phyloP scores from a whole-genome alignment of 805 yeast species.

The Wickerhamomyces hampshirensis region DNA sequence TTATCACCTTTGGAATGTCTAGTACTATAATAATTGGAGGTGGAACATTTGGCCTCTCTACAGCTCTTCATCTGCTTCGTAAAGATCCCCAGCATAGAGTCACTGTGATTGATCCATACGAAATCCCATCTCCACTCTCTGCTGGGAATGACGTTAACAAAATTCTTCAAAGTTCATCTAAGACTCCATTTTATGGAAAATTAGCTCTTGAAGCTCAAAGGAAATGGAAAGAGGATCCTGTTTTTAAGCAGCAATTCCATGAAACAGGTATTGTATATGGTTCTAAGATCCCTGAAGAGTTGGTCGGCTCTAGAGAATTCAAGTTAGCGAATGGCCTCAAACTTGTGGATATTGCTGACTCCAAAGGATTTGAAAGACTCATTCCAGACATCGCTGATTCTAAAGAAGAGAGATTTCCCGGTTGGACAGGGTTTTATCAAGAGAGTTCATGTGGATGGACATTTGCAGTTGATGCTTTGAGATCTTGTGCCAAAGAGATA shows the following conservation, averaged over 20 bases:
- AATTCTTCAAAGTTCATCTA: constrained; percentile 26
- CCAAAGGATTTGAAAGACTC: constrained; percentile 1
- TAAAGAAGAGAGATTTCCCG: constrained; percentile 11
- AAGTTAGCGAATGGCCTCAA: constrained; percentile 1
- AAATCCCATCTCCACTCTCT: constrained; percentile 32
- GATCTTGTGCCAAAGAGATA: constrained; percentile 26
- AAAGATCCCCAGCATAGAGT: constrained; percentile 26
- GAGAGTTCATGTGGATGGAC: constrained; percentile 33
- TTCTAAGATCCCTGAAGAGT: constrained; percentile 11
- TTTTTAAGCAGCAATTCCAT: constrained; percentile 28
- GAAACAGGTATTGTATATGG: constrained; percentile 31
- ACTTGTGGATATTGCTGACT: background rate
- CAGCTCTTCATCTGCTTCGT: constrained; percentile 32
- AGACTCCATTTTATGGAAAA: constrained; percentile 19
- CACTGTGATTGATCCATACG: constrained; percentile 28
- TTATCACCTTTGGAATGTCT: too few relatives aligned
- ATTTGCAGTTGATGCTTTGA: constrained; percentile 30
- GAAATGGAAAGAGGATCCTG: constrained; percentile 29
- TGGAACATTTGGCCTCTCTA: constrained; percentile 41
- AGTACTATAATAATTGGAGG: constrained; percentile 37
- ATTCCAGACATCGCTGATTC: constrained; percentile 2
- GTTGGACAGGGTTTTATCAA: constrained; percentile 32
- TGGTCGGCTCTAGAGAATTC: constrained; percentile 10
- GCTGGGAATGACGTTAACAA: constrained; percentile 41
- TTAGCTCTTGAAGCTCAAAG: constrained; percentile 31